These are phyloP conservation scores for Alternaria incomplexa DNA, from an alignment of 2,329 filamentous ascomycete genomes.

Conservation along the genomic window DNA sequence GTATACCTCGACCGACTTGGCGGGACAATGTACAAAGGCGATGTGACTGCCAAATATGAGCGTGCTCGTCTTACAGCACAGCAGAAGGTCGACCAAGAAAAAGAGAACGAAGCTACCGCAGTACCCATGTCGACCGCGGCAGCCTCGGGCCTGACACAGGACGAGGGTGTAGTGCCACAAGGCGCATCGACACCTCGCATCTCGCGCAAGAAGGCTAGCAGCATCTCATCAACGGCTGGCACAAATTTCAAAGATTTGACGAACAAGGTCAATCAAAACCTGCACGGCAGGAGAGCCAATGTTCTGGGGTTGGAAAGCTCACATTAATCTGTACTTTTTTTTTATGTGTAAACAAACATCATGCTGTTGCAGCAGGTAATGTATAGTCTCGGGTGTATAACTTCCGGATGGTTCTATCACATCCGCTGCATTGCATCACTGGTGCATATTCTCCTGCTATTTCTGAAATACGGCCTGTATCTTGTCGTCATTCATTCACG, in stretches of 20 bases:
- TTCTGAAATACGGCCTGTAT: slow-evolving; percentile 2
- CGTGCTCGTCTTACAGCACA: slow-evolving; percentile 62
- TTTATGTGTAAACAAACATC: slow-evolving; percentile 19
- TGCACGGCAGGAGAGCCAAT: slow-evolving; percentile 54
- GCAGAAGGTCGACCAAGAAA: slow-evolving; percentile 61
- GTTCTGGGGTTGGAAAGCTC: slow-evolving; percentile 55
- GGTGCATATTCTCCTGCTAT: slow-evolving; percentile 6
- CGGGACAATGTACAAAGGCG: slow-evolving; percentile 79
- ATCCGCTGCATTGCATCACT: slow-evolving; percentile 36
- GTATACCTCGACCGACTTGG: slow-evolving; percentile 90
- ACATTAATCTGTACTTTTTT: slow-evolving; percentile 29
- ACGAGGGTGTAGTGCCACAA: slow-evolving; percentile 34
- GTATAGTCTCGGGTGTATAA: slow-evolving; percentile 38
- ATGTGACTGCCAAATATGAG: slow-evolving; percentile 65
- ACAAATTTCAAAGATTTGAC: slow-evolving; percentile 54
- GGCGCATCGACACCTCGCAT: slow-evolving; percentile 47
- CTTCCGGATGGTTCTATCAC: slow-evolving; percentile 10
- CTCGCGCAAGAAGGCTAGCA: slow-evolving; percentile 51
- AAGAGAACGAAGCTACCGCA: slow-evolving; percentile 34
- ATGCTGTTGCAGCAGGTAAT: slow-evolving; percentile 36
- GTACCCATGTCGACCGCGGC: slow-evolving; percentile 17
- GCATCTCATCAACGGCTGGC: slow-evolving; percentile 46
- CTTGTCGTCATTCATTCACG: slow-evolving; percentile 27
- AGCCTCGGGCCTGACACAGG: slow-evolving; percentile 24
- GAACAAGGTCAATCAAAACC: slow-evolving; percentile 54